These are phyloP conservation scores for Dunaliella sp. DNA, from an alignment of 139 green algal genomes.

Conservation along the genomic window DNA sequence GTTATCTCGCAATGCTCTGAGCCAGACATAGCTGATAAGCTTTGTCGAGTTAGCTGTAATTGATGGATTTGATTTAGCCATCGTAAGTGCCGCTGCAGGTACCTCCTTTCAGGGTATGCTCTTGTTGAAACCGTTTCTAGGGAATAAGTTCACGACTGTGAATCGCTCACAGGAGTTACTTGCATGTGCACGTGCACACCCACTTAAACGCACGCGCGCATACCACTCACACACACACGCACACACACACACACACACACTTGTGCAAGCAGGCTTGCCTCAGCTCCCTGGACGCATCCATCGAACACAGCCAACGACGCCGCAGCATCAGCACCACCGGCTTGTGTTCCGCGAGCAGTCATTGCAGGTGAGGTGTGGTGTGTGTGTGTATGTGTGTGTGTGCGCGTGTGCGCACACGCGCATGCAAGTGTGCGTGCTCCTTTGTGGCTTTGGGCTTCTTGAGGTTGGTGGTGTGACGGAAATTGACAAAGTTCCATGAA, in stretches of 20 bases:
- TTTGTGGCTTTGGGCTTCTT: too few species aligned
- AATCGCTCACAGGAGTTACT: not conserved
- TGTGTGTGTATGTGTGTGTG: not conserved
- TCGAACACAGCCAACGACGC: not conserved
- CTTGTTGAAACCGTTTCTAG: not conserved
- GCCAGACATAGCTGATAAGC: too few species aligned
- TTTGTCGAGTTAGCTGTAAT: too few species aligned
- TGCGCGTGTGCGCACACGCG: not conserved
- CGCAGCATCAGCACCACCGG: not conserved
- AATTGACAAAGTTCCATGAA: too few species aligned
- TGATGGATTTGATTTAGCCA: too few species aligned
- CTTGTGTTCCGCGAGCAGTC: slow-evolving; percentile 1
- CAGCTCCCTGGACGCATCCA: not conserved
- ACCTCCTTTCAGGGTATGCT: not conserved
- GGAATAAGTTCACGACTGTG: not conserved
- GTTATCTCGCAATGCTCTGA: too few species aligned
- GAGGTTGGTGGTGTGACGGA: too few species aligned
- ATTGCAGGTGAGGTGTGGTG: not conserved
- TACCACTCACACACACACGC: not conserved
- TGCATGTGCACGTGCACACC: not conserved
- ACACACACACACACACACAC: not conserved
- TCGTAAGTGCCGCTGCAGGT: not conserved
- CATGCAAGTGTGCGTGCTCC: too few species aligned
- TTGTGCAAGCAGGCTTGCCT: not conserved
- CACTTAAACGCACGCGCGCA: not conserved